Base-by-base conservation (phyloP, 2,329 filamentous ascomycete species). In the Chaetomium sp. region DNA sequence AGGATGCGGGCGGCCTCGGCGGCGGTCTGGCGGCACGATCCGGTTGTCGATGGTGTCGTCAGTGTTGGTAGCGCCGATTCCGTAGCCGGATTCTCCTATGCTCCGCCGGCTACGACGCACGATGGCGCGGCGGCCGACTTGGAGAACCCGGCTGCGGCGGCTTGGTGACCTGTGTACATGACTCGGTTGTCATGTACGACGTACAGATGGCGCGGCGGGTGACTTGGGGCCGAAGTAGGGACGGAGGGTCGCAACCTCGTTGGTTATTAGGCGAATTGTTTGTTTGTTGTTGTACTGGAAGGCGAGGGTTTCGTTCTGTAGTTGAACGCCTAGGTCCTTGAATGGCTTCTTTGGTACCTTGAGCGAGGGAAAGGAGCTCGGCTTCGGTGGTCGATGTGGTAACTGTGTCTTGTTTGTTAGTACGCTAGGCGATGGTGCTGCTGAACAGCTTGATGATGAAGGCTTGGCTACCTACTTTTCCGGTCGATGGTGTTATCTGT, bases 391-490 rank as follows among this genome's bases (percentile, higher is more conserved):
- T 58, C 3, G 43, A 54, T 1, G 36, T 34, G 14, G 44, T 58
- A 5, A 58, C 52, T 4, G 48, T 58, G 34, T 53, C 38, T 38
- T 58, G 44, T 14, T 58, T 55, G 34, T 52, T 58, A 1, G 44
- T 53, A 2, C 53, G 7, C 49, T 45, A 58, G 1, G n/a, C 45
- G 34, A 57, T 38, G 2, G 49, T 33, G 2, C 51, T 40, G 5
- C 53, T 33, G 8, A 59, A 59, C 0, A 56, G 10, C 38, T 48
- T 49, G 4, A 59, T 59, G 1, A 46, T 36, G 35, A 52, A 59
- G 14, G 5, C 54, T 52, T 59, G 48, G 6, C 33, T 53, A 11
- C 53, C 33, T 53, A 11, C 53, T 51, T 11, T 47, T 55, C 11
- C 48, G 41, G 36, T 50, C 44, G 33, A 46, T 5, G 1, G 34